Evolutionary conservation across 805 yeast genomes (phyloP).

Genomic region (Suhomyces prunicola): DNA sequence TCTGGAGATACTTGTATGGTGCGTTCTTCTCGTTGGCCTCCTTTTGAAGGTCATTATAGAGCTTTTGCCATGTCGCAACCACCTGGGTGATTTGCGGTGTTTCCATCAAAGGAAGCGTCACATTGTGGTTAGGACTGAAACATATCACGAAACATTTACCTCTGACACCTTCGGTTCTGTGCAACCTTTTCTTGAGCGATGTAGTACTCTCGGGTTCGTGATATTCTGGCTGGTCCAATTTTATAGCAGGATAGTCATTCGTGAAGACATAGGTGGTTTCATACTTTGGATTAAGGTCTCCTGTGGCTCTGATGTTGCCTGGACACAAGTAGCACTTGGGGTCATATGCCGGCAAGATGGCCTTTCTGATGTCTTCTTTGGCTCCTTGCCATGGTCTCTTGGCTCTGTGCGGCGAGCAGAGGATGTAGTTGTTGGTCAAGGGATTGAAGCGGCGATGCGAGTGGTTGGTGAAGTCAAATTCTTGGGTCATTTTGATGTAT

Average conservation of each 20-base stretch:
- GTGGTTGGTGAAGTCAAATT: slow-evolving; percentile 51
- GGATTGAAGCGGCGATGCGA: slow-evolving; percentile 73
- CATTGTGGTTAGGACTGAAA: slow-evolving; percentile 65
- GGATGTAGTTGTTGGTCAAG: slow-evolving; percentile 61
- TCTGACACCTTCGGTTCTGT: slow-evolving; percentile 55
- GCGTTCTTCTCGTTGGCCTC: slow-evolving; percentile 35
- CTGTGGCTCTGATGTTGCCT: slow-evolving; percentile 63
- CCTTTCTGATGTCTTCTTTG: slow-evolving; percentile 47
- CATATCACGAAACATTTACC: slow-evolving; percentile 73
- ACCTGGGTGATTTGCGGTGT: slow-evolving; percentile 42
- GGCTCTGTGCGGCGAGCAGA: slow-evolving; percentile 74
- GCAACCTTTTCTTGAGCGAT: slow-evolving; percentile 39
- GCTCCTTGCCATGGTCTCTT: slow-evolving; percentile 83
- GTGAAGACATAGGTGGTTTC: slow-evolving; percentile 55
- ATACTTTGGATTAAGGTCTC: slow-evolving; percentile 57
- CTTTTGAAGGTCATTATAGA: slow-evolving; percentile 44
- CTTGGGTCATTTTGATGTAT: slow-evolving; percentile 1
- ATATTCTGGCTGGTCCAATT: slow-evolving; percentile 50
- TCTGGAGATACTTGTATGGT: slow-evolving; percentile 60
- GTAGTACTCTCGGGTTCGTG: slow-evolving; percentile 14
- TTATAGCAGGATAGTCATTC: slow-evolving; percentile 73
- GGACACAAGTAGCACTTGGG: slow-evolving; percentile 71
- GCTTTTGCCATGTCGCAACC: slow-evolving; percentile 57
- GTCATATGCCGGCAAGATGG: slow-evolving; percentile 53
- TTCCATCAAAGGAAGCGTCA: slow-evolving; percentile 63